Evolutionary conservation across 2,329 filamentous ascomycete species (phyloP), one percentile per base, ranked within the genome.

Genomic region (Pleomassaria siparia): DNA sequence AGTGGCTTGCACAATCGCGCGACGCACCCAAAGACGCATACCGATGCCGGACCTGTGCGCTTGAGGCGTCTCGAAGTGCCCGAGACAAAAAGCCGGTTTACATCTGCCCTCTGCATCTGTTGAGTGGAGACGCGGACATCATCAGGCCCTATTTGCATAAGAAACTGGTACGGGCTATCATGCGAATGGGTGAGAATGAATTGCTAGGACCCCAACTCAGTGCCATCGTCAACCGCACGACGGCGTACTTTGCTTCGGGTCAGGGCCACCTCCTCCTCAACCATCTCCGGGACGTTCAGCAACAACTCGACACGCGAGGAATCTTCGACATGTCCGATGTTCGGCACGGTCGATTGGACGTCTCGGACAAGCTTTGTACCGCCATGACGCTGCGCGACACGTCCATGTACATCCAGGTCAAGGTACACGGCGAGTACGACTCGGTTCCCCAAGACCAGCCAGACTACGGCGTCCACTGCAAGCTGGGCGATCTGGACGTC

Each of bases 311-410:
- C 44, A 58, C 60, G 1, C 22, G 55, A 2, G 75, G 75, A 2
- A 54, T 70, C 10, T 22, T 10, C 10, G 48, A 62, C n/a, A n/a
- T n/a, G n/a, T 46, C 56, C 11, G 33, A 29, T 8, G 26, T 49
- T 1, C 21, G 49, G 36, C 16, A 32, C 13, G 24, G 35, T 26
- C 3, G 7, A 28, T 15, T 9, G 6, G 11, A 25, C 35, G 30
- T 30, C 28, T 47, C 58, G 29, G 36, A 51, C 41, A 54, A 62
- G 24, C 47, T 65, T 28, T 67, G 51, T 41, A 50, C 64, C 13
- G 75, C 76, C 9, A 78, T 77, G 75, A 77, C 75, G 2, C 53
- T 78, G 11, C 62, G 75, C 26, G 76, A 78, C 47, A 77, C 74
- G 49, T 74, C 75, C 3, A 54, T 77, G 5, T 77, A 75, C 50